Conservation (phyloP, 148 eudicot species). For the Persicaria maculosa region DNA sequence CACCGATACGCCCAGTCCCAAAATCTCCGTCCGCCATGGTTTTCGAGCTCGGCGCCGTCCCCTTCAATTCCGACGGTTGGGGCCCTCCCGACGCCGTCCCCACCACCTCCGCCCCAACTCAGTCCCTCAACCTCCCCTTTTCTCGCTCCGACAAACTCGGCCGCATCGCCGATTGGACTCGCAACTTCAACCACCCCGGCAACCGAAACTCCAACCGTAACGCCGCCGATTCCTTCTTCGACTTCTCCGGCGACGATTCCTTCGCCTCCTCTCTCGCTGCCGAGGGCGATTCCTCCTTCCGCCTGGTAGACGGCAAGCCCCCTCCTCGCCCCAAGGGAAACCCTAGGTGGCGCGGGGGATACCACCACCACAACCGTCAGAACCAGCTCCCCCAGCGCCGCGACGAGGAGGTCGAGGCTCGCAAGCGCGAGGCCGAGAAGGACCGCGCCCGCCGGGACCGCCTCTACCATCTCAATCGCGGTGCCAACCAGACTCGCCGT, state of each 20-base stretch:
- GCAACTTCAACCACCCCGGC: conserved; percentile 32
- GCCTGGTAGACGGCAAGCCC: conserved; percentile 75
- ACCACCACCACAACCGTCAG: conserved; percentile 46
- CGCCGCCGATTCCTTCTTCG: conserved; percentile 61
- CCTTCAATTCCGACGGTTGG: conserved; percentile 93
- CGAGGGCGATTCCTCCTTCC: conserved; percentile 66
- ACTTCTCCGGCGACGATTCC: conserved; percentile 85
- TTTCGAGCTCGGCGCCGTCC: conserved; percentile 59
- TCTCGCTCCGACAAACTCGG: conserved; percentile 70
- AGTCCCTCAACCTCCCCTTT: conserved; percentile 39
- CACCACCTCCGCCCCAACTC: conserved; percentile 17
- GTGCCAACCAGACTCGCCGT: conserved; percentile 37
- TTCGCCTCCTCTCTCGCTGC: conserved; percentile 42
- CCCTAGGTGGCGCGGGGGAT: conserved; percentile 56
- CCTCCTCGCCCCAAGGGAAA: conserved; percentile 66
- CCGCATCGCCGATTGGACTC: conserved; percentile 72
- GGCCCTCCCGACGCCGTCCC: conserved; percentile 60
- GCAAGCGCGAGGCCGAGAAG: conserved; percentile 77
- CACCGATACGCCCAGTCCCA: background rate
- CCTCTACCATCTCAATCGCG: conserved; percentile 55
- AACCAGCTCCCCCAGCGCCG: conserved; percentile 60
- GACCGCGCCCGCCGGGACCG: conserved; percentile 79
- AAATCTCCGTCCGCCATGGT: conserved; percentile 16
- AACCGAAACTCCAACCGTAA: conserved; percentile 23
- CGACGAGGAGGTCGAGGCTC: conserved; percentile 86